A percentile compares a stretch with the other conserved stretches of the same genome.
phyloP scores from a whole-genome alignment of 148 eudicot genomes.

The Silene conica region DNA sequence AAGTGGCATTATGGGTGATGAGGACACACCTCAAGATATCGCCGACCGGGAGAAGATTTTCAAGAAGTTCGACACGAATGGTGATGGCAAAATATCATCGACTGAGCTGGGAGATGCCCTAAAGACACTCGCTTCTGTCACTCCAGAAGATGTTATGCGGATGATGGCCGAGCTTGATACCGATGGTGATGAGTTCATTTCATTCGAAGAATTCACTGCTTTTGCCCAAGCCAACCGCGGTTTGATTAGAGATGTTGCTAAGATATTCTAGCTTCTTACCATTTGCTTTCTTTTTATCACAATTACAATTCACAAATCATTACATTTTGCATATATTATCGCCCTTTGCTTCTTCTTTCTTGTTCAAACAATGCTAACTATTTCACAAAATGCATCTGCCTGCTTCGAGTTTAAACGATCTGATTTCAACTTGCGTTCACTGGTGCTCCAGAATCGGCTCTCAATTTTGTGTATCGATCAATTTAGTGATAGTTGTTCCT shows the following conservation, averaged over 20 bases:
- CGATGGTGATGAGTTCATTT: constrained; percentile 72
- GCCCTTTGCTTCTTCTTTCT: not conserved
- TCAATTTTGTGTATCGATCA: not conserved
- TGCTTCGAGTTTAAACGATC: not conserved
- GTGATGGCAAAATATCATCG: constrained; percentile 74
- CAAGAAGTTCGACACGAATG: constrained; percentile 66
- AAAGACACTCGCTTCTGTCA: constrained; percentile 53
- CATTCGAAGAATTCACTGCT: constrained; percentile 56
- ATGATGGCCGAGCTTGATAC: constrained; percentile 83
- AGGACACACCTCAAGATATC: constrained; percentile 47
- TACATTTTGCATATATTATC: not conserved
- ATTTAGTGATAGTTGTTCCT: no score
- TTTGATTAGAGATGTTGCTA: constrained; percentile 73
- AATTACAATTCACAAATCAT: not conserved
- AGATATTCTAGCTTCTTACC: constrained; percentile 47
- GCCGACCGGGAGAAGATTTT: constrained; percentile 69
- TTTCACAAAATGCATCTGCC: not conserved
- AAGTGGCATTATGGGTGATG: constrained; percentile 40
- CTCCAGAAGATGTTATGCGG: constrained; percentile 45
- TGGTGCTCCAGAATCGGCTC: no score
- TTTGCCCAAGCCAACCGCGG: constrained; percentile 69
- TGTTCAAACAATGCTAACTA: not conserved
- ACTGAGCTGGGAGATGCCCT: constrained; percentile 74
- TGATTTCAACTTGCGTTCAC: not conserved
- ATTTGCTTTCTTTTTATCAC: not conserved